Evolutionary conservation across 306 rosid species (phyloP).

Genomic region (Albizia julibrissin): DNA sequence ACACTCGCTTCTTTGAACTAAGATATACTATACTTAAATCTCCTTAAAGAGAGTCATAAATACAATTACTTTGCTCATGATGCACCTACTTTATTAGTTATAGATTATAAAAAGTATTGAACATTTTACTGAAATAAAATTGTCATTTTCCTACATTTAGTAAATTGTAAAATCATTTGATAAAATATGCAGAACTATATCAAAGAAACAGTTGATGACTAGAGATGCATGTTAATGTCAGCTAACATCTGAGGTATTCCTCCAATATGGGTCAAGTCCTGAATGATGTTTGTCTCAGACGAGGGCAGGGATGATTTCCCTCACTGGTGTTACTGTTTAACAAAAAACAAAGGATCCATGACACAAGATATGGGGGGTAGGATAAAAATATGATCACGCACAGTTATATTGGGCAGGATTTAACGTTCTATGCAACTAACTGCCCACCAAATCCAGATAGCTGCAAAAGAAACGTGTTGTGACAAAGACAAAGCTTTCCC

Average conservation of each 20-base stretch:
- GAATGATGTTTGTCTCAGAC: background rate
- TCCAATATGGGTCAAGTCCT: background rate
- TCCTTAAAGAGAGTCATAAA: background rate
- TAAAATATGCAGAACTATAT: background rate
- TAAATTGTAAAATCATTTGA: background rate
- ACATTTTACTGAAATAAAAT: background rate
- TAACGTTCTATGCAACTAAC: background rate
- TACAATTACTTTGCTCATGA: background rate
- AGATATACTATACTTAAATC: background rate
- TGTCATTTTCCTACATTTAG: background rate
- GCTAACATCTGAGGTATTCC: constrained; percentile 10
- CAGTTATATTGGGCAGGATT: background rate
- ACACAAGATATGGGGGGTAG: too few species aligned
- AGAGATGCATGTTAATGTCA: constrained; percentile 12
- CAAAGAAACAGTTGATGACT: background rate
- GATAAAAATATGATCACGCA: too few species aligned
- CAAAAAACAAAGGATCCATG: too few species aligned
- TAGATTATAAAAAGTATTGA: too few species aligned
- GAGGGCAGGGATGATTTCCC: background rate
- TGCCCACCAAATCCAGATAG: background rate
- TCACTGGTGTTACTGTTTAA: too few species aligned
- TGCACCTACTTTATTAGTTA: background rate
- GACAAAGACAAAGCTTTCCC: background rate
- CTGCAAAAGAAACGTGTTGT: background rate
- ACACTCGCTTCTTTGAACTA: background rate